phyloP scores from a whole-genome alignment of 2,329 filamentous ascomycete genomes.

The Colletotrichum truncatum region DNA sequence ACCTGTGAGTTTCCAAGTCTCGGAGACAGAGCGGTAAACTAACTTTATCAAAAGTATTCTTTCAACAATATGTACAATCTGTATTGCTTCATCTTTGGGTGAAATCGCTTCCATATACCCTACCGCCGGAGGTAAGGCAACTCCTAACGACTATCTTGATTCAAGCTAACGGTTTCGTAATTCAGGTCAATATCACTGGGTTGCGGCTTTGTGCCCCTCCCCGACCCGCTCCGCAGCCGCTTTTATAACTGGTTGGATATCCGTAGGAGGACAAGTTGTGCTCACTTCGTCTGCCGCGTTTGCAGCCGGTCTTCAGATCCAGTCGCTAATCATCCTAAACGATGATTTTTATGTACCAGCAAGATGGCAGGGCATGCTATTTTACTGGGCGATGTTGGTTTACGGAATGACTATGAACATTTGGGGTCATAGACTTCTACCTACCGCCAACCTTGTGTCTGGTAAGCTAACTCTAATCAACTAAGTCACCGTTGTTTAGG shows the following conservation, averaged over 20 bases:
- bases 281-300: constrained; percentile 58
- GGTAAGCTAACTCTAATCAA: constrained; percentile 9
- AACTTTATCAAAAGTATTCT: constrained; percentile 42
- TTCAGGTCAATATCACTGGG: constrained; percentile 56
- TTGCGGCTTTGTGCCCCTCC: constrained; percentile 46
- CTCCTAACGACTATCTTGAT: not conserved
- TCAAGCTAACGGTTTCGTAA: not conserved
- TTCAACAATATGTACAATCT: constrained; percentile 49
- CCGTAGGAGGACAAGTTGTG: constrained; percentile 54
- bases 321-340: constrained; percentile 53
- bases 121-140: constrained; percentile 39
- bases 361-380: constrained; percentile 56
- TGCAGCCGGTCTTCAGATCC: constrained; percentile 52
- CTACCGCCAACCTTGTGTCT: constrained; percentile 42
- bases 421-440: constrained; percentile 48
- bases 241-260: constrained; percentile 55
- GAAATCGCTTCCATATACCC: constrained; percentile 50
- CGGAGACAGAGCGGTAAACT: not conserved
- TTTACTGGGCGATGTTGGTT: constrained; percentile 54
- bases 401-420: constrained; percentile 51
- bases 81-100: constrained; percentile 48
- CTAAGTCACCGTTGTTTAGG: fast-evolving
- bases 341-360: constrained; percentile 47
- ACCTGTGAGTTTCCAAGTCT: constrained; percentile 42
- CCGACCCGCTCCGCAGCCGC: constrained; percentile 44